Percentiles rank a stretch among this genome's conserved stretches.
Conservation (phyloP, 1,139 yeast species). For the Candida freyschussii region DNA sequence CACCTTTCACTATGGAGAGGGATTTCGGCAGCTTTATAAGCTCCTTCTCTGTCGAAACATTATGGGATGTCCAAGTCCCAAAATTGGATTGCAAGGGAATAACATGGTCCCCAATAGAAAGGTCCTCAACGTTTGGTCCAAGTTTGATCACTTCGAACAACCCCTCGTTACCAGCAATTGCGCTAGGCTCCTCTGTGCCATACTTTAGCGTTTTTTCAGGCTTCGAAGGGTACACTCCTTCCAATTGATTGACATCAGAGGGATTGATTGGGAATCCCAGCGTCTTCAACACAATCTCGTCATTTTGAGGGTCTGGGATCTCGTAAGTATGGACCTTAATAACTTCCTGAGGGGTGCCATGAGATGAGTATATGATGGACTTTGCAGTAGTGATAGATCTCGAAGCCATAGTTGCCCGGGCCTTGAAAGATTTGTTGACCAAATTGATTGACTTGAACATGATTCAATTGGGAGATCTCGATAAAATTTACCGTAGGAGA, state of each 20-base stretch:
- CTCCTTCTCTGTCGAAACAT: conserved; percentile 45
- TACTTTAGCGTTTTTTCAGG: conserved; percentile 55
- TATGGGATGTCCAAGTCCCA: conserved; percentile 95
- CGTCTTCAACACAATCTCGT: conserved; percentile 33
- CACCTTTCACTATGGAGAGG: conserved; percentile 62
- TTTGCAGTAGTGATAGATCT: conserved; percentile 38
- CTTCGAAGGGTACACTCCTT: conserved; percentile 89
- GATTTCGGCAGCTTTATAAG: conserved; percentile 49
- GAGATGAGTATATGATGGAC: conserved; percentile 51
- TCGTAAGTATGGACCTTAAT: conserved; percentile 48
- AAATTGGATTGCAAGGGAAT: conserved; percentile 77
- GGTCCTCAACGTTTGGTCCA: conserved; percentile 44
- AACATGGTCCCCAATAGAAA: conserved; percentile 82
- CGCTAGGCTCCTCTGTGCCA: conserved; percentile 57
- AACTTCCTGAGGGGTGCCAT: conserved; percentile 59
- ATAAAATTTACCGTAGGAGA: too few relatives aligned
- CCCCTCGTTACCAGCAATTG: conserved; percentile 93
- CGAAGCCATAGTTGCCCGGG: conserved; percentile 3
- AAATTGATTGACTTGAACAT: conserved; percentile 9
- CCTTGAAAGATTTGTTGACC: conserved; percentile 2
- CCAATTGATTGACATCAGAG: conserved; percentile 83
- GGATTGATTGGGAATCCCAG: conserved; percentile 93
- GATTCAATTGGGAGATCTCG: too few relatives aligned
- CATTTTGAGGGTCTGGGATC: conserved; percentile 42
- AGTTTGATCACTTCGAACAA: conserved; percentile 74